Percentiles rank a stretch among this genome's conserved stretches.
phyloP scores from a whole-genome alignment of 1,139 yeast genomes.

The Yamadazyma dushanensis region DNA sequence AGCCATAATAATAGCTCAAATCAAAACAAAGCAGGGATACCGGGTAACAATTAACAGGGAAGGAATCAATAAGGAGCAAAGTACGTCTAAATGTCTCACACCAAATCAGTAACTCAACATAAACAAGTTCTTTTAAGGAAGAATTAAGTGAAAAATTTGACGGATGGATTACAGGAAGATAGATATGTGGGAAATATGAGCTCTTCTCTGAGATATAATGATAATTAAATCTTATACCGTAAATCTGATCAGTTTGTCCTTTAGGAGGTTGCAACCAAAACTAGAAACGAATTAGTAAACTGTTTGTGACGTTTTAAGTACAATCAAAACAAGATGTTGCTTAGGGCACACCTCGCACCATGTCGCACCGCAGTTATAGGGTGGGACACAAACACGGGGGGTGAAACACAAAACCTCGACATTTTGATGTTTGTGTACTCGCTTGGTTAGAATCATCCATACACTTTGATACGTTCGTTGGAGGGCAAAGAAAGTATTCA shows the following conservation, averaged over 20 bases:
- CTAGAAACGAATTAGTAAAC: too few species aligned
- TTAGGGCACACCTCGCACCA: too few species aligned
- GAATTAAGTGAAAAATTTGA: too few species aligned
- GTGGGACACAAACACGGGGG: too few species aligned
- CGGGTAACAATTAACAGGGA: conserved; percentile 4
- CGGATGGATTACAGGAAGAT: conserved; percentile 1
- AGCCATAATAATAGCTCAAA: conserved; percentile 36
- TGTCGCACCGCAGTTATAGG: too few species aligned
- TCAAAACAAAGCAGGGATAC: conserved; percentile 4
- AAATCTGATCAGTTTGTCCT: background rate
- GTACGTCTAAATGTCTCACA: too few species aligned
- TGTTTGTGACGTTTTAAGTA: too few species aligned
- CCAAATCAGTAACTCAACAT: background rate
- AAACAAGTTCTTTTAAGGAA: background rate
- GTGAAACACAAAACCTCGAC: too few species aligned
- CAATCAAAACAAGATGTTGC: too few species aligned
- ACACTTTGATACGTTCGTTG: background rate
- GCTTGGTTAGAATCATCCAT: background rate
- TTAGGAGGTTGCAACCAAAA: too few species aligned
- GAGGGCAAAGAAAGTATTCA: background rate
- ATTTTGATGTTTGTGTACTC: background rate
- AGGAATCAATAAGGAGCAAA: background rate
- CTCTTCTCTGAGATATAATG: conserved; percentile 11
- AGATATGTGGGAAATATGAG: conserved; percentile 1
- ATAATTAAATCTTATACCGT: conserved; percentile 19